phyloP scores from a whole-genome alignment of 2,329 filamentous ascomycete species.

The Cladophialophora immunda region DNA sequence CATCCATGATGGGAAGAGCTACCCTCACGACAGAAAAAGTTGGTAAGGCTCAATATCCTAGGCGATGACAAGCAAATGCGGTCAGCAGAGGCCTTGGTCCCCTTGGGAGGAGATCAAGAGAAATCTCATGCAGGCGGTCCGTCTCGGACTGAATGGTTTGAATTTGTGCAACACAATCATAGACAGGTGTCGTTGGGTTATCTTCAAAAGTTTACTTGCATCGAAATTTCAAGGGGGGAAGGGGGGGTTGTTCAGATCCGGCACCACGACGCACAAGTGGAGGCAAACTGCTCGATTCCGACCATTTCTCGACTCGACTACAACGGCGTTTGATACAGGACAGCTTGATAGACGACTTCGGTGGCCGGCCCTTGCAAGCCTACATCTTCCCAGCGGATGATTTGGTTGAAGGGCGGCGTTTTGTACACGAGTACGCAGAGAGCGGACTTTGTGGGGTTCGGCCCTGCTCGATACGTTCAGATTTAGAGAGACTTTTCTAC shows the following conservation, averaged over 20 bases:
- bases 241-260: not conserved
- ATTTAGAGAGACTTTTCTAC: constrained; percentile 7
- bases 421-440: constrained; percentile 12
- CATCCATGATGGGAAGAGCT: constrained; percentile 8
- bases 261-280: not conserved
- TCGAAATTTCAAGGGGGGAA: not conserved
- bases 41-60: not conserved
- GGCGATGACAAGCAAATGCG: not conserved
- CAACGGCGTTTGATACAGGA: constrained; percentile 15
- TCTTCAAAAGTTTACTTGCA: constrained; percentile 18
- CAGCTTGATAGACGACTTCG: constrained; percentile 19
- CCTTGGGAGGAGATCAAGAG: not conserved
- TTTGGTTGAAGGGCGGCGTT: not conserved
- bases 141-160: constrained; percentile 3
- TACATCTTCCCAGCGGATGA: constrained; percentile 9
- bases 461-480: not conserved
- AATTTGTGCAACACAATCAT: constrained; percentile 19
- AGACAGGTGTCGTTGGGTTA: constrained; percentile 17
- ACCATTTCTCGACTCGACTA: constrained; percentile 10
- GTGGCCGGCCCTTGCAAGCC: constrained; percentile 1
- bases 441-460: not conserved
- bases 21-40: not conserved
- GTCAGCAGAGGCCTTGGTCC: not conserved
- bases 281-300: not conserved
- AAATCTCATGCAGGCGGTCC: not conserved